phyloP scores from a whole-genome alignment of 805 yeast species.

The Pichia ethanolica region DNA sequence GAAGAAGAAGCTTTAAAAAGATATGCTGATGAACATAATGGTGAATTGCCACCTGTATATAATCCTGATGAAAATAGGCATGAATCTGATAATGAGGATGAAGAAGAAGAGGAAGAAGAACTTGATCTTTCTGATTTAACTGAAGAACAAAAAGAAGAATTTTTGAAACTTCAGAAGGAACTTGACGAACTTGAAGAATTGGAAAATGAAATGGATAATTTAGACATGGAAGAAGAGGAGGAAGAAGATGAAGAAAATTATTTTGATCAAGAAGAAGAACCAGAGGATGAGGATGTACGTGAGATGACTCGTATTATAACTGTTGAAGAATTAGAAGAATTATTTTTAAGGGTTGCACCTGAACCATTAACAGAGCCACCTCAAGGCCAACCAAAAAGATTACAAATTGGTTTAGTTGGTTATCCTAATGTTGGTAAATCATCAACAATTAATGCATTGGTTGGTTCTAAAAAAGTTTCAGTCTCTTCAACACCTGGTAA shows the following conservation, averaged over 20 bases:
- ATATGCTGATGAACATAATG: constrained; percentile 10
- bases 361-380: constrained; percentile 42
- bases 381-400: constrained; percentile 50
- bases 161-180: constrained; percentile 12
- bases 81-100: constrained; percentile 3
- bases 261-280: constrained; percentile 26
- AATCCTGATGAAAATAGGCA: neutral
- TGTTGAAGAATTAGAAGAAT: constrained; percentile 76
- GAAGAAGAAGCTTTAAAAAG: constrained; percentile 26
- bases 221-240: constrained; percentile 13
- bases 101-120: constrained; percentile 12
- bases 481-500: constrained; percentile 98
- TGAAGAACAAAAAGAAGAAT: constrained; percentile 17
- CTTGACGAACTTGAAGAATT: constrained; percentile 15
- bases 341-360: constrained; percentile 78
- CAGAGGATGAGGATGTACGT: constrained; percentile 25
- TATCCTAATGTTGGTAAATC: constrained; percentile 84
- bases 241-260: constrained; percentile 18
- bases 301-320: constrained; percentile 63
- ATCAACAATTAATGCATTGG: constrained; percentile 94
- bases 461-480: constrained; percentile 95
- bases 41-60: constrained; percentile 8
- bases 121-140: constrained; percentile 16
- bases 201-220: constrained; percentile 11
- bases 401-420: constrained; percentile 94